Percentiles rank a stretch among this genome's conserved stretches.
phyloP scores from a whole-genome alignment of 148 eudicot species.

The Drosera capensis region DNA sequence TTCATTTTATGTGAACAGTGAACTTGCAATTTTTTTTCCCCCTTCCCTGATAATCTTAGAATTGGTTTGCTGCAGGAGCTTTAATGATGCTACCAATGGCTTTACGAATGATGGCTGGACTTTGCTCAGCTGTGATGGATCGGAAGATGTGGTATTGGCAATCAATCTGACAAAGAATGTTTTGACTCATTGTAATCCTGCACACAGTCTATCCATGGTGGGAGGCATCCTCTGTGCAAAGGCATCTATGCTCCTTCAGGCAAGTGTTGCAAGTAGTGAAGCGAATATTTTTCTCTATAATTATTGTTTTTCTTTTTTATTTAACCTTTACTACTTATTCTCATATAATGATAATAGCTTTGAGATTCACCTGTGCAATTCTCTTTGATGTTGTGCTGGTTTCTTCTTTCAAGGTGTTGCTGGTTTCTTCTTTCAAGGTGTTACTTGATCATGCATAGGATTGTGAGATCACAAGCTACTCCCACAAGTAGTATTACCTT shows the following conservation, averaged over 20 bases:
- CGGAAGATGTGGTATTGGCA: slow-evolving; percentile 68
- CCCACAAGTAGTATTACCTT: too few relatives aligned
- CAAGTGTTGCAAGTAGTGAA: slow-evolving; percentile 13
- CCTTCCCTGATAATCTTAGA: background rate
- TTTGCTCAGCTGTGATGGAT: slow-evolving; percentile 56
- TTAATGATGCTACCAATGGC: slow-evolving; percentile 89
- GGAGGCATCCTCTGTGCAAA: slow-evolving; percentile 95
- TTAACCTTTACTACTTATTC: background rate
- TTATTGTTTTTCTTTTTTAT: background rate
- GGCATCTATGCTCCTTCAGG: slow-evolving; percentile 95
- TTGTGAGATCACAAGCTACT: too few relatives aligned
- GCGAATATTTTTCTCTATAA: too few relatives aligned
- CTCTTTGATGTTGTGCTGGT: too few relatives aligned
- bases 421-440: too few relatives aligned
- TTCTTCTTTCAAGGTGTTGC: too few relatives aligned
- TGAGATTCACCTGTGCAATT: too few relatives aligned
- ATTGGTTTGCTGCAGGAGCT: slow-evolving; percentile 38
- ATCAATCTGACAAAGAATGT: slow-evolving; percentile 50
- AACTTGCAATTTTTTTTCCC: background rate
- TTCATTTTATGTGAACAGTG: background rate
- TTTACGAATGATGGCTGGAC: slow-evolving; percentile 93
- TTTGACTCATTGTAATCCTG: slow-evolving; percentile 21
- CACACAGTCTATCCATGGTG: slow-evolving; percentile 20
- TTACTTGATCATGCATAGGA: too few relatives aligned
- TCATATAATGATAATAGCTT: background rate